Base-by-base conservation (phyloP, 2,329 filamentous ascomycete species). In the Alternaria rosae region DNA sequence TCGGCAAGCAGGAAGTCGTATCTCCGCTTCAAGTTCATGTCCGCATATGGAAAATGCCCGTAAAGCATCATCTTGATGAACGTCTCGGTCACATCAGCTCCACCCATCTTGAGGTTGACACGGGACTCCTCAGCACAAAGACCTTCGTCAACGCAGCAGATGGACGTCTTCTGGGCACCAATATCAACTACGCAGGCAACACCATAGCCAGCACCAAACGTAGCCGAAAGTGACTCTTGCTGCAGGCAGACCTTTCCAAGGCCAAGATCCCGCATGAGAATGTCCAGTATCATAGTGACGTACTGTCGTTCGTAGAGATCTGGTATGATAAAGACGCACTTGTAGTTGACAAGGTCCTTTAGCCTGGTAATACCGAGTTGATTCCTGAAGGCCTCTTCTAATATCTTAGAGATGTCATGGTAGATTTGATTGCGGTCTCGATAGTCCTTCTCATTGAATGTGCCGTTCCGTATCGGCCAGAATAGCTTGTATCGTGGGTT, bases 41-140 rank as follows among this genome's bases (percentile, higher is more conserved):
- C 94, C 50, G 91, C 87, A 77, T 99, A 99, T 6, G 96, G 94
- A 71, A 99, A 97, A 72, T 95, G 91, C 78, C 97, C 94, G 79
- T 91, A 93, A 3, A 99, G 87, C 91, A 98, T 93, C 94, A 98
- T 98, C 81, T 95, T 97, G 77, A 97, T 86, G 73, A 99, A 97
- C 0, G 92, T 92, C 71, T 97, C 93, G 0, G 95, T 98, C 38
- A 98, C 91, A 78, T 99, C 95, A 72, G 87, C 89, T 1, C 95
- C 95, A 53, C 95, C 95, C 72, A 91, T 97, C 78, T 99, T 98
- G 67, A 99, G 83, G 77, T 98, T 98, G 76, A 99, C 88, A 15
- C 95, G 89, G 15, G 95, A 99, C 76, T 97, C 94, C 67, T 98
- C 95, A 25, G 97, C 87, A 74, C 92, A 93, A 80, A 99, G 91